These are phyloP conservation scores for Malus asiatica DNA, from an alignment of 306 rosid genomes.

Conservation along the genomic window DNA sequence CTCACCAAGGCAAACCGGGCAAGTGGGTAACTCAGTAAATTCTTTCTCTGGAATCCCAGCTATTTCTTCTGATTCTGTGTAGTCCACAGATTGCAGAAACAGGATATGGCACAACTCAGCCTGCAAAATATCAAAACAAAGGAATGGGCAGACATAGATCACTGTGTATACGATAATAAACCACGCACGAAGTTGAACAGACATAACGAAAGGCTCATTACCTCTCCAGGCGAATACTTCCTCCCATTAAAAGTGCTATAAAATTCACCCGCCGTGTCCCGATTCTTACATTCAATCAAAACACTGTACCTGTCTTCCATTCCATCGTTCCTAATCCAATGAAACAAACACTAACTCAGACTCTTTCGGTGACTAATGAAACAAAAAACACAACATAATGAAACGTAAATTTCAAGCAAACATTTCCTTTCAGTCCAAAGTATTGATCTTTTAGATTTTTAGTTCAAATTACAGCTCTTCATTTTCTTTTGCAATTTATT, in stretches of 20 bases:
- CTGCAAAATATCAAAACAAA: slow-evolving; percentile 27
- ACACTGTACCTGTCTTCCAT: slow-evolving; percentile 85
- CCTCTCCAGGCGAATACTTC: slow-evolving; percentile 76
- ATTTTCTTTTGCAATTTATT: neutral
- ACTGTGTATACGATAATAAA: neutral
- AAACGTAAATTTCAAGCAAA: neutral
- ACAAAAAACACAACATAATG: neutral
- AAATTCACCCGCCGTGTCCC: slow-evolving; percentile 43
- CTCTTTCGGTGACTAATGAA: neutral
- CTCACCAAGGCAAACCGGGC: slow-evolving; percentile 95
- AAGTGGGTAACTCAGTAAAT: slow-evolving; percentile 80
- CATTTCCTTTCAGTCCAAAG: neutral
- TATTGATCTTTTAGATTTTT: neutral
- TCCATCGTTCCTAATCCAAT: slow-evolving; percentile 61
- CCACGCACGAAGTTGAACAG: neutral
- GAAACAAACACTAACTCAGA: neutral
- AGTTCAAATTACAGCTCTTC: neutral
- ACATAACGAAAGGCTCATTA: slow-evolving; percentile 2
- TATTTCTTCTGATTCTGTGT: slow-evolving; percentile 65
- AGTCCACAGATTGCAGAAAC: slow-evolving; percentile 67
- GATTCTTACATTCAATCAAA: slow-evolving; percentile 47
- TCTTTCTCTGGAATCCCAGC: slow-evolving; percentile 71
- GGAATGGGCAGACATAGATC: neutral
- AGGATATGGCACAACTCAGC: slow-evolving; percentile 85
- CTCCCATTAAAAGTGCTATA: slow-evolving; percentile 56